Percentiles rank a stretch among this genome's conserved stretches.
phyloP scores from a whole-genome alignment of 352 stramenopile genomes.

The Phytophthora nicotianae region DNA sequence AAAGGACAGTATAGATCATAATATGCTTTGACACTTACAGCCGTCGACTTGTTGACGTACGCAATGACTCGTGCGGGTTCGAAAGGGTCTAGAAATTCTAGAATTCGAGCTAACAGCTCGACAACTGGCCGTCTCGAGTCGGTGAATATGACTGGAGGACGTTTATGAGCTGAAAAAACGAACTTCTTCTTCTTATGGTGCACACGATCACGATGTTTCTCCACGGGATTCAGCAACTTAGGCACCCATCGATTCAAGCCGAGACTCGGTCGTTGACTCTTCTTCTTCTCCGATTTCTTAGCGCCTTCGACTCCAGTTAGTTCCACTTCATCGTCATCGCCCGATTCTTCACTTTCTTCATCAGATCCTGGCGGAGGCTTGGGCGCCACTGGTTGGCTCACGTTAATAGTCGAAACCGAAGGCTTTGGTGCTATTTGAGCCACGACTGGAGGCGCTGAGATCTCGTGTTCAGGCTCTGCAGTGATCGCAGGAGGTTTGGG shows the following conservation, averaged over 20 bases:
- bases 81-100: slow-evolving; percentile 43
- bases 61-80: slow-evolving; percentile 37
- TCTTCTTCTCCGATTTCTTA: slow-evolving; percentile 26
- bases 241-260: slow-evolving; percentile 44
- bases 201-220: slow-evolving; percentile 41
- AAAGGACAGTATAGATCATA: slow-evolving; percentile 47
- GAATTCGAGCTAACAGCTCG: slow-evolving; percentile 35
- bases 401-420: background rate
- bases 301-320: background rate
- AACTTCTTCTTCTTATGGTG: slow-evolving; percentile 40
- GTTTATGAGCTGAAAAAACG: background rate
- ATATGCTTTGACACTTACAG: slow-evolving; percentile 34
- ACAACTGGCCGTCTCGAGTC: slow-evolving; percentile 22
- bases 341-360: slow-evolving; percentile 26
- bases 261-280: slow-evolving; percentile 15
- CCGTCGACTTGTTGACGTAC: slow-evolving; percentile 44
- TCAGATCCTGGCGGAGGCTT: slow-evolving; percentile 22
- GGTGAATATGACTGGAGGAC: slow-evolving; percentile 34
- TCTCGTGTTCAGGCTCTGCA: slow-evolving; percentile 4
- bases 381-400: slow-evolving; percentile 14
- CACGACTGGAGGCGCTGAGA: background rate
- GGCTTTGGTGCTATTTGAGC: background rate
- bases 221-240: slow-evolving; percentile 49
- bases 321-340: slow-evolving; percentile 9
- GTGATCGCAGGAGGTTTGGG: slow-evolving; percentile 17